Evolutionary conservation across 805 yeast genomes (phyloP), one percentile per base, ranked within the genome.

Genomic region (Henningerozyma blattae): DNA sequence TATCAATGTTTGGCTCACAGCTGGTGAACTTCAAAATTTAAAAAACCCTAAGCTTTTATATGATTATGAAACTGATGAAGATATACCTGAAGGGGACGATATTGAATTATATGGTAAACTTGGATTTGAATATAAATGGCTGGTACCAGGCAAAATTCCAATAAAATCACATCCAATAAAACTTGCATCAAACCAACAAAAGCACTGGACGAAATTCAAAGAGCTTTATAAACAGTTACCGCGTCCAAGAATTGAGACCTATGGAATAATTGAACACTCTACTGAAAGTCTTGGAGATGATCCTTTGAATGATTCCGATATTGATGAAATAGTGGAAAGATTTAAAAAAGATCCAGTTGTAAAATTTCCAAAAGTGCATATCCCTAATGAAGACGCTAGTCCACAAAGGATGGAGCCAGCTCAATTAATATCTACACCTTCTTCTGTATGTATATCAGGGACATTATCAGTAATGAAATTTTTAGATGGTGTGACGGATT

Each of bases 261-360:
- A 13, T 29, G 25, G 17, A 10, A 32, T 12, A 18, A 15, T 2
- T 19, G 4, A 19, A 20, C 5, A 12, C 10, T 12, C 12, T 32
- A 15, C 4, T 20, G 10, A 24, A 14, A 15, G 36, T 15, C 16
- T 34, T 22, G 34, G 27, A 10, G 41, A 40, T 25, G 52, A 51
- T 22, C 49, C 53, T 1, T 36, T 52, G 16, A 49, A 48, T 29
- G 57, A 52, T 37, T 47, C 55, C 2, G 54, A 47, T 34, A 38
- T 50, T 13, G 55, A 47, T 27, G 38, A 39, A 24, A 30, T 50
- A 13, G 19, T 33, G 5, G 20, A 22, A 19, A 5, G 10, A 34
- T 10, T 19, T 15, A 12, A 17, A 14, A 12, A 26, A n/a, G 18
- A 30, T 30, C 15, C 17, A 30, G 14, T 18, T 30, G 4, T 10